These are phyloP conservation scores for Ophiognomonia clavigignenti-juglandacearum DNA, from an alignment of 2,329 filamentous ascomycete genomes.

Conservation along the genomic window DNA sequence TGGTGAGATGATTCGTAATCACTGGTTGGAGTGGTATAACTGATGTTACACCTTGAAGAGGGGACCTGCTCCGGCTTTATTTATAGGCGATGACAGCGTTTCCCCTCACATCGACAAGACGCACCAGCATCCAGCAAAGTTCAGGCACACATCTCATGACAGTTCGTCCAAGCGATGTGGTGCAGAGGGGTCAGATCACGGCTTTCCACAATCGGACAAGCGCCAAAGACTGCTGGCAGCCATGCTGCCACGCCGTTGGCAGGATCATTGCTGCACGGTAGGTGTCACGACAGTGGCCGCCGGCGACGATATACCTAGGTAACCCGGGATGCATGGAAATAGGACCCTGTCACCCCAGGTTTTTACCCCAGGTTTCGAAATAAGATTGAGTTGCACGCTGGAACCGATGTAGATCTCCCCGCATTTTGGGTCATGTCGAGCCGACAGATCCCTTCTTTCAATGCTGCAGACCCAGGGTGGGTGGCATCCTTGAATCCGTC, in stretches of 20 bases:
- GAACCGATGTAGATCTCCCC: not conserved
- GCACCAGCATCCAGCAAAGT: not conserved
- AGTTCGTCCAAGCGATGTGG: not conserved
- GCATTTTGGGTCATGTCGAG: too few species aligned
- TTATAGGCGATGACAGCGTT: not conserved
- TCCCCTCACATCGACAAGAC: not conserved
- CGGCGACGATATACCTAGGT: not conserved
- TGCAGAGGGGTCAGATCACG: not conserved
- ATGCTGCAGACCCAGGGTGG: too few species aligned
- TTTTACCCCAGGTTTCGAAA: not conserved
- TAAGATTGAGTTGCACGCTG: not conserved
- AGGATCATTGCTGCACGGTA: not conserved
- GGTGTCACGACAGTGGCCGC: not conserved
- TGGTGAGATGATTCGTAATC: not conserved
- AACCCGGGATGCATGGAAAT: not conserved
- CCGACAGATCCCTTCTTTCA: too few species aligned
- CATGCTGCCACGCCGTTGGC: not conserved
- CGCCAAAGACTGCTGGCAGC: not conserved
- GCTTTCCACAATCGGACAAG: not conserved
- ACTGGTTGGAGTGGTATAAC: not conserved
- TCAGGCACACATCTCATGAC: too few species aligned
- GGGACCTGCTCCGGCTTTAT: not conserved
- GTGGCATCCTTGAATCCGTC: too few species aligned
- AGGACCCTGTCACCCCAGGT: not conserved
- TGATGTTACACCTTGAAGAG: not conserved